Evolutionary conservation across 2,329 filamentous ascomycete species (phyloP), one percentile per base, ranked within the genome.

Genomic region (Daldinia sp.): DNA sequence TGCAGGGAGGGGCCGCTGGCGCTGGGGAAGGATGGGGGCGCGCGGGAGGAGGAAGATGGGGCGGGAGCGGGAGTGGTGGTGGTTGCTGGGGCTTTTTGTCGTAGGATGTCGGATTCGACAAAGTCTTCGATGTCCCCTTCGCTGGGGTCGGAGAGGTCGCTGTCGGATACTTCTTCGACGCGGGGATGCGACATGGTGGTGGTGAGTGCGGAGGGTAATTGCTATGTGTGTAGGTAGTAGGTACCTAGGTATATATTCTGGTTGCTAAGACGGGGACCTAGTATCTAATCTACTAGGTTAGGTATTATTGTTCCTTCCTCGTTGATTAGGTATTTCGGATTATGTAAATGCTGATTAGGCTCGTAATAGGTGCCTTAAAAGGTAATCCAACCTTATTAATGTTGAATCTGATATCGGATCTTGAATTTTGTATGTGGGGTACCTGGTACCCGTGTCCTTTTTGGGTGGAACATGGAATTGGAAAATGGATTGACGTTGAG

Each of bases 111-210:
- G 45, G 78, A 72, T 61, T 87, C 85, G 75, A 76, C 76, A 68
- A 88, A 87, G 77, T 87, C 85, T 74, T 86, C 84, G 72, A 94
- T 91, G 79, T 95, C 91, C 77, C 89, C 90, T 79, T 97, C 93
- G 67, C 93, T 91, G 54, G 94, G 93, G 80, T 98, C 94, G 11
- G 91, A 92, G 70, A 83, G 80, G 62, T 87, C 88, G 69, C 84
- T 83, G 78, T 92, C 90, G 63, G 89, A 92, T 66, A 97, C 90
- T 79, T 98, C 95, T 85, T 99, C 95, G 77, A 98, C 90, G 64
- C 90, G 89, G 63, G 94, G 88, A 81, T 95, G 89, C 43, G 92
- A 91, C 93, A 96, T 95, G 10, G 57, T 69, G 61, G 21, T 37
- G 25, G 21, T 45, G n/a, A 51, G 47, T n/a, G 4, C 9, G 15